Evolutionary conservation across 2,329 filamentous ascomycete species (phyloP), one percentile per base, ranked within the genome.

Genomic region (Ophiostoma angusticollis): DNA sequence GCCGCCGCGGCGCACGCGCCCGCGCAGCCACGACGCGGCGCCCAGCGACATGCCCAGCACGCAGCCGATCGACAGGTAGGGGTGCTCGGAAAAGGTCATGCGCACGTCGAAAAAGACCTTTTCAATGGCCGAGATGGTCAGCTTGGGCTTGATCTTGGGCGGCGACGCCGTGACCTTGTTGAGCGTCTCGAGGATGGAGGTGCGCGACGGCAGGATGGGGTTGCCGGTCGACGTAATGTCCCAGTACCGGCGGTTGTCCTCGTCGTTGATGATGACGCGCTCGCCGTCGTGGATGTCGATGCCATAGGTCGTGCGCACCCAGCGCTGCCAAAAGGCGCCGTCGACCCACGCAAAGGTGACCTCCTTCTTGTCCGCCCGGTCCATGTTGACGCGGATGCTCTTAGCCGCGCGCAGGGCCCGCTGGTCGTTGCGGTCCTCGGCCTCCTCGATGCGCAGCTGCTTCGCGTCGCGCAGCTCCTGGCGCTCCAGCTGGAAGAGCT

Each of bases 291-390:
- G 78, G 45, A 91, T 78, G 50, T 93, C 83, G 49, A 96, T 81
- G 39, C 89, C 89, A 54, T 93, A 98, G 0, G 89, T 95, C n/a
- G 80, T 87, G 49, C 81, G 74, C 47, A 98, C 76, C 91, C 91
- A 98, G 45, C 89, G 75, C 60, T 96, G 87, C 91, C 91, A 98
- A 59, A 96, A 96, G 7, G 84, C 74, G 36, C 87, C 86, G 56
- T 98, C 91, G 11, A 96, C 85, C 91, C 91, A 98, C 11, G 91
- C 91, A 59, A 98, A 98, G 8, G 77, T 75, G 30, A 96, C 86
- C 55, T 93, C 83, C 58, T 89, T 93, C 50, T 80, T 80, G 54
- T 86, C 78, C 37, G 84, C 74, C 54, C 82, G 81, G 50, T 89
- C 81, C 75, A 95, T 93, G 50, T 86, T 84, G 56, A 98, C 87